Base-by-base conservation (phyloP, 768 basidiomycete genomes). In the Auricularia cornea region DNA sequence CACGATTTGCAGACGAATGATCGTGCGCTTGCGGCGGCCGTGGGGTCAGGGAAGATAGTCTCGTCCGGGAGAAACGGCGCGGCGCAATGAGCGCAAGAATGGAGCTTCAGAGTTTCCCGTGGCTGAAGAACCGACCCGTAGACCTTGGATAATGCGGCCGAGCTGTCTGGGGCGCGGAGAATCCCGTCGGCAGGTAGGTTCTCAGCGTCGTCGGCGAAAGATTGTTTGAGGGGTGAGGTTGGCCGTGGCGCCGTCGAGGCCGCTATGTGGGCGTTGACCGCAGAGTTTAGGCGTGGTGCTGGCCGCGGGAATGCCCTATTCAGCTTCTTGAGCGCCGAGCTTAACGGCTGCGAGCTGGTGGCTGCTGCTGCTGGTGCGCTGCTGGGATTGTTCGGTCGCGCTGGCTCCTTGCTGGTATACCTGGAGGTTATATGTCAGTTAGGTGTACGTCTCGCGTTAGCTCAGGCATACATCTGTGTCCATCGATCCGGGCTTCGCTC, bases 121-220 rank as follows among this genome's bases (percentile, higher is more conserved):
- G 89, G 84, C 70, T 92, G 91, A 20, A 94, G 77, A 28, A 94
- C 82, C 0, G 92, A 92, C 30, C 92, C 92, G 66, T 92, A 93
- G 3, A 88, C 91, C 73, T 91, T 94, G 51, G 90, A 84, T 23
- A 84, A 78, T 32, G 16, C 18, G 23, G 89, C 83, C 2, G 87
- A 83, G 10, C 78, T 74, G 64, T 78, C 69, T 54, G 83, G 78
- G 32, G 83, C 84, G 29, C 83, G 84, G 28, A 90, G 74, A 52
- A 90, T 85, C 62, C 81, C 85, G 32, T 81, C 77, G 64, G 81
- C 78, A 70, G 1, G 75, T 70, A 51, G 75, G 65, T 23, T 41
- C 68, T 11, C 68, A 67, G 2, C 63, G 54, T 38, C 70, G 44
- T 73, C 71, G 40, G 71, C 62, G 32, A 44, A 65, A 54, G 65